A percentile compares a stretch with the other conserved stretches of the same genome.
Conservation (phyloP, 108 stramenopile species). For the Cyclotella sp. region DNA sequence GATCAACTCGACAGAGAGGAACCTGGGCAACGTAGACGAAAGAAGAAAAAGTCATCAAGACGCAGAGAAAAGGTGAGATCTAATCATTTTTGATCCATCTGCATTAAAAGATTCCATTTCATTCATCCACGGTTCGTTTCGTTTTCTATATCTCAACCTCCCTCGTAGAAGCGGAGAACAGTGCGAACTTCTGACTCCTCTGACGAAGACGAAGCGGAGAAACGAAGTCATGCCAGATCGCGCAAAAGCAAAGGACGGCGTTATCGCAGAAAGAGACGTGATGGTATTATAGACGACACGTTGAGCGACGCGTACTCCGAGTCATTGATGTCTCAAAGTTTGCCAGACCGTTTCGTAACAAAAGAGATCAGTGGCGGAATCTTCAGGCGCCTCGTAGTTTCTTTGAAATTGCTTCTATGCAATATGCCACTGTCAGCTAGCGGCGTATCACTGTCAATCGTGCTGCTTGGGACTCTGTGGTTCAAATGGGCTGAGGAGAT, state of each 20-base stretch:
- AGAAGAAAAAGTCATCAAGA: constrained; percentile 34
- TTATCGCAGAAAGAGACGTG: constrained; percentile 19
- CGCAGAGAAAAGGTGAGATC: constrained; percentile 35
- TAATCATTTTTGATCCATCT: not conserved
- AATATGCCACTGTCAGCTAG: constrained; percentile 81
- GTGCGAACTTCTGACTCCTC: constrained; percentile 26
- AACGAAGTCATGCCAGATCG: constrained; percentile 1
- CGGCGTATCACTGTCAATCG: constrained; percentile 73
- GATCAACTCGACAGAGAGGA: constrained; percentile 33
- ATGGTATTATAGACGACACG: constrained; percentile 12
- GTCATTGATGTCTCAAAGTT: constrained; percentile 27
- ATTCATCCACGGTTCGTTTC: not conserved
- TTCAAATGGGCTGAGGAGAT: constrained; percentile 68
- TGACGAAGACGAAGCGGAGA: constrained; percentile 21
- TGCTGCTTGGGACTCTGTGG: constrained; percentile 79
- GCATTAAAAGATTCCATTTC: not conserved
- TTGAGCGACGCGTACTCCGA: constrained; percentile 30
- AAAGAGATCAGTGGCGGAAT: not conserved
- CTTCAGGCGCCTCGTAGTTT: constrained; percentile 8
- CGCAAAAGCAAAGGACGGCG: constrained; percentile 10
- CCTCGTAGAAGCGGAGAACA: constrained; percentile 19
- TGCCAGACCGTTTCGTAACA: constrained; percentile 12
- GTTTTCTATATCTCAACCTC: not conserved
- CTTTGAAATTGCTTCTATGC: constrained; percentile 58
- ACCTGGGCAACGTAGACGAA: constrained; percentile 1